These are phyloP conservation scores for Globisporangium nagaii DNA, from an alignment of 352 stramenopile genomes.

Conservation along the genomic window DNA sequence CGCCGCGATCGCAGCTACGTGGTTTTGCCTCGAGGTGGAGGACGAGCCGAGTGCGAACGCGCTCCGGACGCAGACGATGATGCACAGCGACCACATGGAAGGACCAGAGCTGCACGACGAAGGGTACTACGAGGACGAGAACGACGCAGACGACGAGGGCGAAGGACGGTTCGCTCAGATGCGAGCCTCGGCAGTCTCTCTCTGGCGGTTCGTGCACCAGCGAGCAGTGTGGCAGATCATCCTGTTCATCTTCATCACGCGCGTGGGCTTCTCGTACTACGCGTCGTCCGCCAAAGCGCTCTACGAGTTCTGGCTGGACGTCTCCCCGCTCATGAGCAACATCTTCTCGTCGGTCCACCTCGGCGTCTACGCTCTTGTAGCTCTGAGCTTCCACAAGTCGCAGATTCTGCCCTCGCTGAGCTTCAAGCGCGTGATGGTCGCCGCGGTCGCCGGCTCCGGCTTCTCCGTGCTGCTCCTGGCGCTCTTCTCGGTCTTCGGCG, in stretches of 20 bases:
- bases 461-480: slow-evolving; percentile 31
- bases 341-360: slow-evolving; percentile 42
- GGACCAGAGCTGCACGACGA: not conserved
- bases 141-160: not conserved
- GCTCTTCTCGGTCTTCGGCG: slow-evolving; percentile 50
- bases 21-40: slow-evolving; percentile 33
- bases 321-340: slow-evolving; percentile 33
- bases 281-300: slow-evolving; percentile 44
- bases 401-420: slow-evolving; percentile 16
- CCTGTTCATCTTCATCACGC: slow-evolving; percentile 34
- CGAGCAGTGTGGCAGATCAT: slow-evolving; percentile 34
- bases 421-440: slow-evolving; percentile 33
- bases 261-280: slow-evolving; percentile 60
- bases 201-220: slow-evolving; percentile 34
- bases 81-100: not conserved
- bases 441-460: slow-evolving; percentile 25
- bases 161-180: not conserved
- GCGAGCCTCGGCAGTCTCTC: slow-evolving; percentile 11
- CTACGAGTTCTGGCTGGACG: slow-evolving; percentile 48
- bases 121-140: not conserved
- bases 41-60: too few species aligned
- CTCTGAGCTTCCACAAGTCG: slow-evolving; percentile 18
- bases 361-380: slow-evolving; percentile 31
- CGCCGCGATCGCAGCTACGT: slow-evolving; percentile 19
- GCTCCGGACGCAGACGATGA: too few species aligned